Conservation (phyloP, 2,329 filamentous ascomycete species). For the Phaeosphaeria sp. region DNA sequence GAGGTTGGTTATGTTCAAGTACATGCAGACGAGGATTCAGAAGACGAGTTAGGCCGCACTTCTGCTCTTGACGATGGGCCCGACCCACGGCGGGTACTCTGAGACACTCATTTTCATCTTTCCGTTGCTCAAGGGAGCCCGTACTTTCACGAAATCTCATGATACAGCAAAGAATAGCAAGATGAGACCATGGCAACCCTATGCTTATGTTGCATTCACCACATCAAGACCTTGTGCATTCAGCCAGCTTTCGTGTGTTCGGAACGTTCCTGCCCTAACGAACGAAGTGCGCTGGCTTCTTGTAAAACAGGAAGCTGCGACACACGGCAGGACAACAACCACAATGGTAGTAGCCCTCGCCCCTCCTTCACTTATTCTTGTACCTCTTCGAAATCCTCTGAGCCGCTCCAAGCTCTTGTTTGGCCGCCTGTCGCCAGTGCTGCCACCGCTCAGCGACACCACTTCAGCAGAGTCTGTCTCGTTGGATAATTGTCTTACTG, state of each 20-base stretch:
- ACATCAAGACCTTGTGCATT: not conserved
- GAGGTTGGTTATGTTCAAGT: constrained; percentile 28
- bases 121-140: not conserved
- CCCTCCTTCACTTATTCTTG: not conserved
- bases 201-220: not conserved
- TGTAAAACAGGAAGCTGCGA: constrained; percentile 2
- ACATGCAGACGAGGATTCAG: constrained; percentile 24
- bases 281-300: not conserved
- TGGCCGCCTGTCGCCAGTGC: constrained; percentile 12
- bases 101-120: not conserved
- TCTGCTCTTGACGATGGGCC: constrained; percentile 17
- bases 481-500: constrained; percentile 24
- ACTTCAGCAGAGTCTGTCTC: constrained; percentile 30
- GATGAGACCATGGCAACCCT: not conserved
- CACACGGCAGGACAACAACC: not conserved
- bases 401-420: not conserved
- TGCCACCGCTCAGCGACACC: constrained; percentile 25
- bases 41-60: constrained; percentile 16
- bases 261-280: not conserved
- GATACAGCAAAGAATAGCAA: not conserved
- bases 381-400: not conserved
- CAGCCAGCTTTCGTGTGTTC: not conserved
- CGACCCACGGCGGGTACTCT: constrained; percentile 4
- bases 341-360: not conserved
- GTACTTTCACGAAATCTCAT: not conserved